Conservation (phyloP, 1,139 yeast species). For the Groenewaldozyma sp. region DNA sequence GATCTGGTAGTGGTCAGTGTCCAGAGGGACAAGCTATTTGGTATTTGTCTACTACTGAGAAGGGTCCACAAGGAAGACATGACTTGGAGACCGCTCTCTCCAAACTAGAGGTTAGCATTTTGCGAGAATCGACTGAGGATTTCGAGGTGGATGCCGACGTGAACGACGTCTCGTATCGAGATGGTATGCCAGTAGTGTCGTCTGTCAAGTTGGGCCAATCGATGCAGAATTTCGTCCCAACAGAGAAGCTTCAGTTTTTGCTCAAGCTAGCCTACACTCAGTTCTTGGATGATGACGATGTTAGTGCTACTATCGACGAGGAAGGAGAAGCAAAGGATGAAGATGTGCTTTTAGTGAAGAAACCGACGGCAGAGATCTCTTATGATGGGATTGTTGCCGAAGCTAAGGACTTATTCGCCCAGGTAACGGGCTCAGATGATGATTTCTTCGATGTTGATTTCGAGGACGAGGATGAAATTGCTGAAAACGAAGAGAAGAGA, state of each 20-base stretch:
- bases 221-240: constrained; percentile 74
- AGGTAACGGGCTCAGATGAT: constrained; percentile 84
- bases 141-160: constrained; percentile 46
- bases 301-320: constrained; percentile 2
- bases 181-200: constrained; percentile 62
- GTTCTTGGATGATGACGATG: constrained; percentile 19
- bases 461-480: constrained; percentile 74
- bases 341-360: constrained; percentile 40
- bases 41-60: constrained; percentile 77
- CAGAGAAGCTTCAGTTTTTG: constrained; percentile 65
- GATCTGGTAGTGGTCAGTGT: constrained; percentile 83
- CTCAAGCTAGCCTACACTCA: constrained; percentile 79
- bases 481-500: constrained; percentile 9
- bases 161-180: constrained; percentile 45
- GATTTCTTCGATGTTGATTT: constrained; percentile 94
- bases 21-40: constrained; percentile 84
- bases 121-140: constrained; percentile 62
- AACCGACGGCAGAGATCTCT: constrained; percentile 77
- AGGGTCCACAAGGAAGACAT: constrained; percentile 57
- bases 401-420: constrained; percentile 63
- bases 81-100: constrained; percentile 75
- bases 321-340: constrained; percentile 4
- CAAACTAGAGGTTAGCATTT: constrained; percentile 68
- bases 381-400: constrained; percentile 85
- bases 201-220: constrained; percentile 83